A percentile compares a stretch with the other conserved stretches of the same genome.
Evolutionary conservation across 306 rosid species (phyloP).

Genomic region (Prinsepia uniflora): DNA sequence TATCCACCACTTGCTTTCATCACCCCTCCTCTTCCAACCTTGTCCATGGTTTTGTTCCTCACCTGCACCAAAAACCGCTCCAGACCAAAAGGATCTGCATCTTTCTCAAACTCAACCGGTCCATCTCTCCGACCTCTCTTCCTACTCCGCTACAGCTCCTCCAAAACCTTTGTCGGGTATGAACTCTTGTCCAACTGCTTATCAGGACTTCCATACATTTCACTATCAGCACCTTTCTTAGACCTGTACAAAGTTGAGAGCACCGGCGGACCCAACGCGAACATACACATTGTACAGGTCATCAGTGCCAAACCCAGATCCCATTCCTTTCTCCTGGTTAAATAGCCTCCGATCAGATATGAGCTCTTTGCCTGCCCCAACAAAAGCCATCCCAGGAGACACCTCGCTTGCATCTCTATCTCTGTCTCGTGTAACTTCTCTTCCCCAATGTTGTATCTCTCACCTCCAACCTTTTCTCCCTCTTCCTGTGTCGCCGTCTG

Average conservation of each 20-base stretch:
- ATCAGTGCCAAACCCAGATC: slow-evolving; percentile 83
- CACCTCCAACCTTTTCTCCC: slow-evolving; percentile 88
- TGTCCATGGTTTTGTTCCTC: slow-evolving; percentile 70
- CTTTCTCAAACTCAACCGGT: slow-evolving; percentile 82
- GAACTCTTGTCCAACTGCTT: slow-evolving; percentile 91
- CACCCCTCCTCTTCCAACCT: slow-evolving; percentile 70
- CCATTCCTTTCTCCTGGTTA: slow-evolving; percentile 90
- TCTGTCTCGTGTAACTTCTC: slow-evolving; percentile 85
- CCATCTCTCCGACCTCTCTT: slow-evolving; percentile 67
- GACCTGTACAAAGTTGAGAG: slow-evolving; percentile 86
- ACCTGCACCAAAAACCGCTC: slow-evolving; percentile 83
- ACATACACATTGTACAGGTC: slow-evolving; percentile 86
- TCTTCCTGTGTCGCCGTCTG: no score
- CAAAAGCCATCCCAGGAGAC: slow-evolving; percentile 87
- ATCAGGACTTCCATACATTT: slow-evolving; percentile 76
- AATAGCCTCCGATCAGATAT: slow-evolving; percentile 90
- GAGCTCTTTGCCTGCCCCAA: slow-evolving; percentile 67
- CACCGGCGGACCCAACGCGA: slow-evolving; percentile 77
- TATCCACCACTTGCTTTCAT: slow-evolving; percentile 91
- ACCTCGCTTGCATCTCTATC: slow-evolving; percentile 94
- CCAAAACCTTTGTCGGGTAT: slow-evolving; percentile 74
- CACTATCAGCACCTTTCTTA: slow-evolving; percentile 72
- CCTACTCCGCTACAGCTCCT: slow-evolving; percentile 50
- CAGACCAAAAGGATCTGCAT: slow-evolving; percentile 81
- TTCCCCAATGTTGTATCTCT: slow-evolving; percentile 92